phyloP scores from a whole-genome alignment of 805 yeast genomes.

The Candida ovalis region DNA sequence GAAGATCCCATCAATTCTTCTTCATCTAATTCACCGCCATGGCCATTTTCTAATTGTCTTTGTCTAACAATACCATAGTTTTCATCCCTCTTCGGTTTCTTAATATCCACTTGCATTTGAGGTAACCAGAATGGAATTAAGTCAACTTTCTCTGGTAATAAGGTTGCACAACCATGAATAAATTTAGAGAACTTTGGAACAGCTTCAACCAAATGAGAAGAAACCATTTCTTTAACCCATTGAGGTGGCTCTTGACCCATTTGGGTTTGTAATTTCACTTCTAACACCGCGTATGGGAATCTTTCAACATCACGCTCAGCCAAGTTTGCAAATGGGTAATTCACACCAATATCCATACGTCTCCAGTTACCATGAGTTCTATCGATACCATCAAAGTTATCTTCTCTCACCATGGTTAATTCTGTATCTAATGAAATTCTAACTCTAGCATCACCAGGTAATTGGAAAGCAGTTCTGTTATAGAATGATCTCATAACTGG shows the following conservation, averaged over 20 bases:
- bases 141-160: constrained; percentile 77
- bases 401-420: constrained; percentile 96
- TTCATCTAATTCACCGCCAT: constrained; percentile 63
- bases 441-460: constrained; percentile 99
- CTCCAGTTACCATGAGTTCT: constrained; percentile 96
- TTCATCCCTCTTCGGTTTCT: constrained; percentile 70
- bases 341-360: constrained; percentile 97
- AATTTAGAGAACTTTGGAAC: constrained; percentile 97
- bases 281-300: constrained; percentile 96
- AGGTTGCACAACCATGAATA: constrained; percentile 93
- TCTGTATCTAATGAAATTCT: constrained; percentile 98
- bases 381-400: constrained; percentile 88
- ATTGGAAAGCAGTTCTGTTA: constrained; percentile 97
- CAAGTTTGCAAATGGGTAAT: constrained; percentile 88
- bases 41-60: constrained; percentile 29
- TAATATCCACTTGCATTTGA: constrained; percentile 93
- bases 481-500: constrained; percentile 96
- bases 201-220: constrained; percentile 93
- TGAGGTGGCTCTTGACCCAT: constrained; percentile 98
- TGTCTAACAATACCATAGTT: constrained; percentile 60
- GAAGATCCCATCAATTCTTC: constrained; percentile 54
- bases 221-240: constrained; percentile 91
- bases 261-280: constrained; percentile 96
- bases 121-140: constrained; percentile 97
- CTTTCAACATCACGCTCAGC: constrained; percentile 83